Percentiles rank a stretch among this genome's conserved stretches.
These are phyloP conservation scores for Rhododendron henanense DNA, from an alignment of 148 eudicot genomes.

Conservation along the genomic window DNA sequence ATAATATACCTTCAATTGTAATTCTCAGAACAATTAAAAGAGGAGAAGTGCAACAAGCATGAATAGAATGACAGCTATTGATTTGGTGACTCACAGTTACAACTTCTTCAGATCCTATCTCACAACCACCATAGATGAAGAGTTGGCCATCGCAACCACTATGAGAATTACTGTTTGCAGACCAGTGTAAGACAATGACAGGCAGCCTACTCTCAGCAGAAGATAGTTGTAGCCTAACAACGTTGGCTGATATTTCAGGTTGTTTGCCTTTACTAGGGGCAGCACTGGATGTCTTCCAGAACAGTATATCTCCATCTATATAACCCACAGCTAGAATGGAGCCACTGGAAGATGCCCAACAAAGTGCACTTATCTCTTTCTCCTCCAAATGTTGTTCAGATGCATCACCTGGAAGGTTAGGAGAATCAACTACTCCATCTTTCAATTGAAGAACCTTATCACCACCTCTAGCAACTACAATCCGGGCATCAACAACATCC, in stretches of 20 bases:
- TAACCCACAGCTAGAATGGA: slow-evolving; percentile 71
- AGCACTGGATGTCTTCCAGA: slow-evolving; percentile 53
- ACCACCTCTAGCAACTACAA: slow-evolving; percentile 58
- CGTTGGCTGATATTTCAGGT: slow-evolving; percentile 37
- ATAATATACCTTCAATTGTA: background rate
- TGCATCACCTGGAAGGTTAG: slow-evolving; percentile 26
- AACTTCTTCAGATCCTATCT: slow-evolving; percentile 77
- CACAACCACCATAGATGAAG: slow-evolving; percentile 75
- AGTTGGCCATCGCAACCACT: slow-evolving; percentile 55
- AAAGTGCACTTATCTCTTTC: slow-evolving; percentile 73
- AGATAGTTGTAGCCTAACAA: slow-evolving; percentile 64
- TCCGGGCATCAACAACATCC: slow-evolving; percentile 58
- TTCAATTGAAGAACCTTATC: slow-evolving; percentile 56
- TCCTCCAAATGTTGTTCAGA: slow-evolving; percentile 42
- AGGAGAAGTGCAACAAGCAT: background rate
- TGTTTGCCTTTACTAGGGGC: slow-evolving; percentile 30
- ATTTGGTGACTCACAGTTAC: slow-evolving; percentile 48
- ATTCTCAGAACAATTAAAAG: background rate
- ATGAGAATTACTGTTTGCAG: slow-evolving; percentile 39
- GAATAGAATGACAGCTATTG: background rate
- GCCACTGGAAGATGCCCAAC: slow-evolving; percentile 73
- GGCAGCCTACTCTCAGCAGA: slow-evolving; percentile 67
- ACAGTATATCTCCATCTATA: slow-evolving; percentile 70
- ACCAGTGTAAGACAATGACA: slow-evolving; percentile 62
- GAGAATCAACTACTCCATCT: slow-evolving; percentile 32